A percentile compares a stretch with the other conserved stretches of the same genome.
Evolutionary conservation across 1,139 yeast species (phyloP).

Genomic region (Taphrina deformans): DNA sequence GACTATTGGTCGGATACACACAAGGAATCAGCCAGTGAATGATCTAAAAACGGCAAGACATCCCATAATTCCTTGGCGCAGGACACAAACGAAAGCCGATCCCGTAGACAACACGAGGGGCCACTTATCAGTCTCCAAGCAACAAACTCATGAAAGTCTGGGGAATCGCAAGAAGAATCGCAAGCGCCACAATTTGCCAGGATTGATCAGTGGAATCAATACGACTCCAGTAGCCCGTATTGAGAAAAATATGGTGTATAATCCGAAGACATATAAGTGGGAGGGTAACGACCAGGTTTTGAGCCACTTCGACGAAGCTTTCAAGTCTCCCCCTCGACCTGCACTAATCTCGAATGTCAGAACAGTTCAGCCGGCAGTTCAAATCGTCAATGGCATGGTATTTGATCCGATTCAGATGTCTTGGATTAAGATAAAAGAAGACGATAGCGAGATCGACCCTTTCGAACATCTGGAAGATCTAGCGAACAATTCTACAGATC

Average conservation of each 20-base stretch:
- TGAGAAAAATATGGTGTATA: slow-evolving; percentile 55
- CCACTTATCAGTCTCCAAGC: not conserved
- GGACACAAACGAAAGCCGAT: no score
- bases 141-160: not conserved
- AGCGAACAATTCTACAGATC: slow-evolving; percentile 35
- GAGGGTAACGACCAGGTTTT: slow-evolving; percentile 68
- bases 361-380: slow-evolving; percentile 41
- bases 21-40: not conserved
- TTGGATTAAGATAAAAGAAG: slow-evolving; percentile 52
- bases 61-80: no score
- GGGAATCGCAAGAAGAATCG: not conserved
- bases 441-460: slow-evolving; percentile 52
- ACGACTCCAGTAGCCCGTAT: slow-evolving; percentile 36
- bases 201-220: slow-evolving; percentile 20
- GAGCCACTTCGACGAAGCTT: slow-evolving; percentile 51
- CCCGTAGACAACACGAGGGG: not conserved
- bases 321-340: slow-evolving; percentile 41
- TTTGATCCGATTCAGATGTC: slow-evolving; percentile 60
- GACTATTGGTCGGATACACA: no score
- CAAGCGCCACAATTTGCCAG: not conserved
- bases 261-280: slow-evolving; percentile 58
- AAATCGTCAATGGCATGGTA: slow-evolving; percentile 57
- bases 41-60: not conserved
- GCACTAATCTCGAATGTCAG: slow-evolving; percentile 48
- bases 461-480: slow-evolving; percentile 56